Percentiles rank a stretch among this genome's conserved stretches.
Conservation (phyloP, 192 early-diverging fungal species). For the Coemansia sp. region DNA sequence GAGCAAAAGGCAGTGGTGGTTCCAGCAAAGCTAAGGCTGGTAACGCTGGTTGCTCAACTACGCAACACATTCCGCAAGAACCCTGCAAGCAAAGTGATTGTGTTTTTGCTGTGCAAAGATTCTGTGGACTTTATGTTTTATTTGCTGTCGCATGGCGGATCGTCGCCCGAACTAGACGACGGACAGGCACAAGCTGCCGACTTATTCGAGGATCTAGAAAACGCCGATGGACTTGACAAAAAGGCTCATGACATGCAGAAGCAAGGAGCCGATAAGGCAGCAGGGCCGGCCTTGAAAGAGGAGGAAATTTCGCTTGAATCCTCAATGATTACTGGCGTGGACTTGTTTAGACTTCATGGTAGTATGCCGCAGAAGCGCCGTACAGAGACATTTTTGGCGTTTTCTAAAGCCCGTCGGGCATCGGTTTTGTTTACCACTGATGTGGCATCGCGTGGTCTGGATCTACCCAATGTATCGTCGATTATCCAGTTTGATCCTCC, state of each 20-base stretch:
- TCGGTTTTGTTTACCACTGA: slow-evolving; percentile 92
- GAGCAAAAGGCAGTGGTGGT: slow-evolving; percentile 80
- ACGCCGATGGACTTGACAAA: not conserved
- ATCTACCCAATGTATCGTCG: slow-evolving; percentile 86
- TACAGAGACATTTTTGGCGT: slow-evolving; percentile 69
- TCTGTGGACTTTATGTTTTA: slow-evolving; percentile 94
- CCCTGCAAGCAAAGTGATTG: slow-evolving; percentile 62
- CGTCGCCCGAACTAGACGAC: slow-evolving; percentile 34
- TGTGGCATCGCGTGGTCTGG: slow-evolving; percentile 95
- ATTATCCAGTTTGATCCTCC: slow-evolving; percentile 98
- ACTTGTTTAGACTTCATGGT: slow-evolving; percentile 85
- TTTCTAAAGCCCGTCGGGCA: slow-evolving; percentile 57
- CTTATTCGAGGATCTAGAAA: slow-evolving; percentile 29
- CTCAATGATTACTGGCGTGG: slow-evolving; percentile 64
- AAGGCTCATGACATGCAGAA: slow-evolving; percentile 4
- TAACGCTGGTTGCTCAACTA: slow-evolving; percentile 76
- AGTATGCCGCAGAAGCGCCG: slow-evolving; percentile 79
- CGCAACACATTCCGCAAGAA: slow-evolving; percentile 52
- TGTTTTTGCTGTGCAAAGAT: slow-evolving; percentile 93
- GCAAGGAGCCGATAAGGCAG: slow-evolving; percentile 9
- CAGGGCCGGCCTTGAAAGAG: slow-evolving; percentile 28
- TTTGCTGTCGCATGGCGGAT: slow-evolving; percentile 65
- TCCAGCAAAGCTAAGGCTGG: slow-evolving; percentile 91
- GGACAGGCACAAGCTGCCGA: slow-evolving; percentile 55
- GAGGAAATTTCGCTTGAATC: slow-evolving; percentile 49